Percentiles rank a stretch among this genome's conserved stretches.
Conservation (phyloP, 768 basidiomycete species). For the Galerina sulciceps region DNA sequence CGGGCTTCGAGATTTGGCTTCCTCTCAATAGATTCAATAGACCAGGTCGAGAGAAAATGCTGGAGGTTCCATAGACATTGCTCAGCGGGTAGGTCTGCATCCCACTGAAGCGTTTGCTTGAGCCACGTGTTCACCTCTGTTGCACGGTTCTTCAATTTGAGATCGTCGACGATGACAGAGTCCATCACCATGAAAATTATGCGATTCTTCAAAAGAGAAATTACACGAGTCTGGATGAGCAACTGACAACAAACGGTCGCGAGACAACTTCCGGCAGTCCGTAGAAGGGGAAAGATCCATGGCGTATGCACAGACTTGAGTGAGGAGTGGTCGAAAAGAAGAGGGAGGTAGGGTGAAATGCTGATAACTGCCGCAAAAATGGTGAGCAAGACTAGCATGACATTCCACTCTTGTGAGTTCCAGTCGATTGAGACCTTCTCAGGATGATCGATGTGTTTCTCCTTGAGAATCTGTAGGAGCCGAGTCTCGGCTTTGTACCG, state of each 20-base stretch:
- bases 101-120: background rate
- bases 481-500: background rate
- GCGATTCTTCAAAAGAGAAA: background rate
- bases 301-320: background rate
- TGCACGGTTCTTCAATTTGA: background rate
- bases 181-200: background rate
- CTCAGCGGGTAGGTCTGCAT: background rate
- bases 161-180: background rate
- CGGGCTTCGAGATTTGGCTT: background rate
- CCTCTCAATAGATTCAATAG: no score
- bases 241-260: background rate
- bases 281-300: slow-evolving; percentile 1
- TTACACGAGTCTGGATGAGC: background rate
- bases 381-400: background rate
- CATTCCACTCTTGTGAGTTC: background rate
- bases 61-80: background rate
- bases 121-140: background rate
- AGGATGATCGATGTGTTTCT: background rate
- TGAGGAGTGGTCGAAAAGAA: background rate
- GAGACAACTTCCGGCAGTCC: background rate
- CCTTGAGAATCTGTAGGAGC: background rate
- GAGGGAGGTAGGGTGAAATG: background rate
- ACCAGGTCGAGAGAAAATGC: background rate
- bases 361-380: background rate
- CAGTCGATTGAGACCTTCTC: background rate